phyloP scores from a whole-genome alignment of 352 stramenopile species.

The Globisporangium paroecandrum region DNA sequence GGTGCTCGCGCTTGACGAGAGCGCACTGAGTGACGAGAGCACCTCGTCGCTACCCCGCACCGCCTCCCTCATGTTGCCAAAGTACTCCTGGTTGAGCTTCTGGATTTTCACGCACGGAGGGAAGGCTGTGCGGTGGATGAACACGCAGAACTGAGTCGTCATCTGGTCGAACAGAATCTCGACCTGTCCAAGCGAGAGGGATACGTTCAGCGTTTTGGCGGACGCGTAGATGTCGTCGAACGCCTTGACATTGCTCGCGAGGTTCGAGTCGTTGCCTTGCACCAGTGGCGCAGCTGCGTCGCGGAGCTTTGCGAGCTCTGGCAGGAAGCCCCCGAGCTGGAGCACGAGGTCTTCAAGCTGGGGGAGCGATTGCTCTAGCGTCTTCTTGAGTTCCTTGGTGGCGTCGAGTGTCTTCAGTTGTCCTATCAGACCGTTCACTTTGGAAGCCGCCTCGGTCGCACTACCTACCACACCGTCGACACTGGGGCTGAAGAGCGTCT shows the following conservation, averaged over 20 bases:
- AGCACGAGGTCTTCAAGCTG: neutral
- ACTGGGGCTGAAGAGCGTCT: slow-evolving; percentile 4
- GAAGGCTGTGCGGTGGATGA: slow-evolving; percentile 3
- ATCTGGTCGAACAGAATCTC: neutral
- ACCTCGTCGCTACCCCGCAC: neutral
- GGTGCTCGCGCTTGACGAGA: neutral
- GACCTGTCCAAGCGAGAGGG: neutral
- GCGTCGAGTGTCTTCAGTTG: slow-evolving; percentile 1
- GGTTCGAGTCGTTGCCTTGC: neutral
- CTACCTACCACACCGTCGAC: neutral
- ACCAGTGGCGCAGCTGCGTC: neutral
- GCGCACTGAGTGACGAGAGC: neutral
- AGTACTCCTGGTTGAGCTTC: slow-evolving; percentile 7
- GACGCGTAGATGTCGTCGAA: slow-evolving; percentile 2
- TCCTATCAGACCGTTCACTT: neutral
- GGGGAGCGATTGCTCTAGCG: neutral
- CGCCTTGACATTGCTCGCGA: neutral
- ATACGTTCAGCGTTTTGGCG: neutral
- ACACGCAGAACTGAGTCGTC: slow-evolving; percentile 3
- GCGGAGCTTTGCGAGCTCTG: neutral
- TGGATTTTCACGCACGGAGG: slow-evolving; percentile 4
- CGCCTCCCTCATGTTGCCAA: slow-evolving; percentile 3
- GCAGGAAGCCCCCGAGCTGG: neutral
- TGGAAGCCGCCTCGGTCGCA: neutral
- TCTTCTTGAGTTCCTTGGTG: neutral